phyloP scores from a whole-genome alignment of 2,329 filamentous ascomycete species.

The Arthrobotrys musiformis region DNA sequence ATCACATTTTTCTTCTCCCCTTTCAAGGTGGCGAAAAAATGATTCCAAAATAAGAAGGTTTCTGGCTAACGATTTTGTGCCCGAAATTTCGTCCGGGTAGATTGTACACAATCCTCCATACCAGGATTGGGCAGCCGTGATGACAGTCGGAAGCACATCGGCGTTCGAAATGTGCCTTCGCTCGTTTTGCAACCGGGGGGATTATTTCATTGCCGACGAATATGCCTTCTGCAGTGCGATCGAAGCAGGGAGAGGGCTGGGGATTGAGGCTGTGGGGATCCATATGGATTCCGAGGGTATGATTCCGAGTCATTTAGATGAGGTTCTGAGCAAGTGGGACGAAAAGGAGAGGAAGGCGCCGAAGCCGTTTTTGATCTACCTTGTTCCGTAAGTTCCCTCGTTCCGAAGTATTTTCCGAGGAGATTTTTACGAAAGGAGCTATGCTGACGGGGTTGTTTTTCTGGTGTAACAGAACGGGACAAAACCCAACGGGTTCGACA shows the following conservation, averaged over 20 bases:
- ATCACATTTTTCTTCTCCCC: background rate
- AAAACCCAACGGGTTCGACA: constrained; percentile 91
- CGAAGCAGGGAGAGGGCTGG: constrained; percentile 73
- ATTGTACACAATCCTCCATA: constrained; percentile 88
- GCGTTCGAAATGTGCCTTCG: constrained; percentile 84
- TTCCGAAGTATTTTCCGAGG: constrained; percentile 53
- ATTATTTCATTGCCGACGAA: constrained; percentile 85
- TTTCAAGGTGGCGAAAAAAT: background rate
- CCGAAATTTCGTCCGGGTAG: constrained; percentile 58
- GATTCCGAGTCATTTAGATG: constrained; percentile 71
- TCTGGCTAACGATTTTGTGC: constrained; percentile 20
- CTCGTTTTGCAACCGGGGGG: constrained; percentile 80
- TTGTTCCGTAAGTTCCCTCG: constrained; percentile 67
- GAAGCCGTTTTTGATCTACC: constrained; percentile 77
- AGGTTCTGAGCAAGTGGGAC: constrained; percentile 75
- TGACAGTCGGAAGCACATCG: constrained; percentile 87
- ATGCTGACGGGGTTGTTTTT: constrained; percentile 22
- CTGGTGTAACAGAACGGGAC: constrained; percentile 70
- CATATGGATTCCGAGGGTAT: constrained; percentile 76
- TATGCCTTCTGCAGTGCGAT: constrained; percentile 87
- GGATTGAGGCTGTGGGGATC: constrained; percentile 71
- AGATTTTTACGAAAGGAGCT: no score
- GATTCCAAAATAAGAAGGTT: background rate
- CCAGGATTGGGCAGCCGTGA: constrained; percentile 84
- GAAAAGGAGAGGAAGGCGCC: constrained; percentile 67